Conservation (phyloP, 176 grass and related monocot species). For the Cymbopogon citratus region DNA sequence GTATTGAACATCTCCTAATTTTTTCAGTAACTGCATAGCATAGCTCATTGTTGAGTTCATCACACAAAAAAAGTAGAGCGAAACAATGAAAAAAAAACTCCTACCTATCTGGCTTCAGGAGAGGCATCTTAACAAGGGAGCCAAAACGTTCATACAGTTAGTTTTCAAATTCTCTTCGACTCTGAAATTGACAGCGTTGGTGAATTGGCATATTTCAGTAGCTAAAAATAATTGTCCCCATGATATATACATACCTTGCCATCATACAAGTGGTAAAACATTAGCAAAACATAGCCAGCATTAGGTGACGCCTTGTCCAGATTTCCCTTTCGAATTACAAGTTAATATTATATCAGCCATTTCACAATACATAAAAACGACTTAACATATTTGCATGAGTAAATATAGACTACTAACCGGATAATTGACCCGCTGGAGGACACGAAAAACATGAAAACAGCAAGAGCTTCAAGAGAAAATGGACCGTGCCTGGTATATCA, state of each 20-base stretch:
- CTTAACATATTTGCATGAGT: slow-evolving; percentile 4
- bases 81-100: not conserved
- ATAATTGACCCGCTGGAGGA: slow-evolving; percentile 88
- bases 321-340: slow-evolving; percentile 68
- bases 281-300: slow-evolving; percentile 87
- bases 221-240: slow-evolving; percentile 19
- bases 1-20: not conserved
- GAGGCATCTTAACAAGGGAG: slow-evolving; percentile 90
- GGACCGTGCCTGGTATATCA: slow-evolving; percentile 70
- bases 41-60: not conserved
- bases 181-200: slow-evolving; percentile 51
- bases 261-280: slow-evolving; percentile 98
- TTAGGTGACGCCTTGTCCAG: slow-evolving; percentile 75
- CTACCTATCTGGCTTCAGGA: slow-evolving; percentile 85
- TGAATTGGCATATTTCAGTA: slow-evolving; percentile 21
- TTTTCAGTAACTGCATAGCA: not conserved
- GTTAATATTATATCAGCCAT: slow-evolving; percentile 29
- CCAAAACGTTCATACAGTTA: slow-evolving; percentile 93
- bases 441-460: slow-evolving; percentile 88
- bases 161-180: slow-evolving; percentile 69
- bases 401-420: slow-evolving; percentile 46
- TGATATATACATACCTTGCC: slow-evolving; percentile 70
- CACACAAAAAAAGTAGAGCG: not conserved
- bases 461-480: slow-evolving; percentile 88
- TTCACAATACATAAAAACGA: slow-evolving; percentile 12